phyloP scores from a whole-genome alignment of 2,329 filamentous ascomycete genomes.

The Akanthomyces lecanii region DNA sequence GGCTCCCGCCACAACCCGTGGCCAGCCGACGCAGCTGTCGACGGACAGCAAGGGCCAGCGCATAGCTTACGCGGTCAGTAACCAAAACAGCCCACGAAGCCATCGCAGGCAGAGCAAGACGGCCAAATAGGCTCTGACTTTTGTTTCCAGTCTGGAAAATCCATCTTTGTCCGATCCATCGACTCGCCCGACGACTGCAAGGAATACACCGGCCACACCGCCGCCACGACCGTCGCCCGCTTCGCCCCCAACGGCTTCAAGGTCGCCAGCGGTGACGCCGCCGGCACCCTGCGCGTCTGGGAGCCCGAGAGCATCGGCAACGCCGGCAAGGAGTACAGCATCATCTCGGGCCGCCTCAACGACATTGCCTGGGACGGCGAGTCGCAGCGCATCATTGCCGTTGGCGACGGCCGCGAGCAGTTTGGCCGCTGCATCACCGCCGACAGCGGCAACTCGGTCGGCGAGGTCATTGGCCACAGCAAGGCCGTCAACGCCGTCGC shows the following conservation, averaged over 20 bases:
- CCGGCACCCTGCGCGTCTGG: slow-evolving; percentile 86
- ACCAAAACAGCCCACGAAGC: not conserved
- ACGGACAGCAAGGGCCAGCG: slow-evolving; percentile 84
- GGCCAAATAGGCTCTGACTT: not conserved
- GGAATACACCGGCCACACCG: slow-evolving; percentile 90
- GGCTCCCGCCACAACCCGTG: slow-evolving; percentile 75
- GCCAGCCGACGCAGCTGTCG: slow-evolving; percentile 84
- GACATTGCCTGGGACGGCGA: slow-evolving; percentile 98
- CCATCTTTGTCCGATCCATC: slow-evolving; percentile 91
- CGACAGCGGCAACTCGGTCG: slow-evolving; percentile 93
- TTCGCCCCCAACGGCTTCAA: slow-evolving; percentile 96
- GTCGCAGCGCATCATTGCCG: slow-evolving; percentile 91
- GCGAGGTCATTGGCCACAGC: slow-evolving; percentile 88
- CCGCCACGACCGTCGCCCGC: slow-evolving; percentile 83
- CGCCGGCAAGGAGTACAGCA: slow-evolving; percentile 90
- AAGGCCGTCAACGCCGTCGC: slow-evolving; percentile 87
- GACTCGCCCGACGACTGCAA: slow-evolving; percentile 79
- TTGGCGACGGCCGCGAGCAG: slow-evolving; percentile 89
- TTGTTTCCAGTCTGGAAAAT: slow-evolving; percentile 74
- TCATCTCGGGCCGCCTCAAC: slow-evolving; percentile 91
- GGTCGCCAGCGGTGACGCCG: slow-evolving; percentile 83
- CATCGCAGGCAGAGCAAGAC: not conserved
- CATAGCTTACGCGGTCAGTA: slow-evolving; percentile 82
- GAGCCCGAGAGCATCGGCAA: slow-evolving; percentile 79
- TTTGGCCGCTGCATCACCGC: slow-evolving; percentile 93